phyloP scores from a whole-genome alignment of 129 eudicot genomes.

The Centella asiatica region DNA sequence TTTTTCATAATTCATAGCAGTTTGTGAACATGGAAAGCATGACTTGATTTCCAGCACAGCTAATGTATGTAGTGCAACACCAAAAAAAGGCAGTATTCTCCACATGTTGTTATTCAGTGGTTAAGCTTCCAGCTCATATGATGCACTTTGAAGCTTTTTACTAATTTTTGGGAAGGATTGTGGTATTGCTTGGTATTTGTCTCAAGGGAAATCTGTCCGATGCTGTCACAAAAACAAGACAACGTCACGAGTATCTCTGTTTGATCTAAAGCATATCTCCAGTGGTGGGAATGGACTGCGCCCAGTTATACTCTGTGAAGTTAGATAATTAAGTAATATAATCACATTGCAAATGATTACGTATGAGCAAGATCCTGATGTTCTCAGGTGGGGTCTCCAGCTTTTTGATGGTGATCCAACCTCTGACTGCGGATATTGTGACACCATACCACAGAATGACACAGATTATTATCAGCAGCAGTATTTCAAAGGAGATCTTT shows the following conservation, averaged over 20 bases:
- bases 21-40: neutral
- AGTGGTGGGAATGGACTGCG: conserved; percentile 20
- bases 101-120: neutral
- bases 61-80: neutral
- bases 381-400: conserved; percentile 87
- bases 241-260: neutral
- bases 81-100: neutral
- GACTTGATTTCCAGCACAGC: neutral
- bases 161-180: neutral
- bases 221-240: neutral
- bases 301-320: conserved; percentile 20
- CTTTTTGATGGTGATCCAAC: conserved; percentile 69
- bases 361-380: conserved; percentile 84
- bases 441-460: conserved; percentile 33
- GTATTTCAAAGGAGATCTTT: conserved; percentile 41
- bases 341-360: conserved; percentile 44
- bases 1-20: neutral
- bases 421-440: conserved; percentile 42
- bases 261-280: conserved; percentile 3
- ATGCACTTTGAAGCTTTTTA: neutral
- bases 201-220: neutral
- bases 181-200: neutral
- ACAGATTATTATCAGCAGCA: conserved; percentile 51
- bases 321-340: conserved; percentile 4
- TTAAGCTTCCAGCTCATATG: neutral